A percentile compares a stretch with the other conserved stretches of the same genome.
These are phyloP conservation scores for Candida maesae DNA, from an alignment of 805 yeast species.

Conservation along the genomic window DNA sequence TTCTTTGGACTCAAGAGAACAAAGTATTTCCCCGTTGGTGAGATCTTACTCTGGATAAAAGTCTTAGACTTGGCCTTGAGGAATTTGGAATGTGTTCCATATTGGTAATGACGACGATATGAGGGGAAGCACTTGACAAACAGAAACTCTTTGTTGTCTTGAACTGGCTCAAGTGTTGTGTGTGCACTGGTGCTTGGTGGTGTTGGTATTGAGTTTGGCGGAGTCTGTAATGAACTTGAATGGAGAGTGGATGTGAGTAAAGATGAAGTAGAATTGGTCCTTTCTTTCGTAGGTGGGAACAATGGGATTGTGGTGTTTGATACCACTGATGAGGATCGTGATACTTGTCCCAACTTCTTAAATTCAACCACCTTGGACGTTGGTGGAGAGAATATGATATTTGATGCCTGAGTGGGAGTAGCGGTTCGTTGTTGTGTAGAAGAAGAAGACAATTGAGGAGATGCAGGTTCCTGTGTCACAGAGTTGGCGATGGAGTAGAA, in stretches of 20 bases:
- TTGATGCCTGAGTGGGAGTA: no score
- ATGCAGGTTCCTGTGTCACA: constrained; percentile 9
- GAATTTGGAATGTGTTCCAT: constrained; percentile 48
- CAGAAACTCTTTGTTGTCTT: constrained; percentile 52
- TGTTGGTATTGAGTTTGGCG: constrained; percentile 1
- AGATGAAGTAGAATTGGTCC: constrained; percentile 9
- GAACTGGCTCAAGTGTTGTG: constrained; percentile 4
- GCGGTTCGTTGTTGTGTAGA: background rate
- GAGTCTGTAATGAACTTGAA: constrained; percentile 5
- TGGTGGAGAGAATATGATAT: background rate
- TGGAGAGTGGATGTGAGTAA: constrained; percentile 2
- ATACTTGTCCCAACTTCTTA: constrained; percentile 1
- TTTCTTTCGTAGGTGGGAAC: constrained; percentile 1
- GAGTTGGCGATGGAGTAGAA: constrained; percentile 31
- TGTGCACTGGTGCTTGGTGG: constrained; percentile 20
- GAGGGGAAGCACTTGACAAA: constrained; percentile 82
- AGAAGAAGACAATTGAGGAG: background rate
- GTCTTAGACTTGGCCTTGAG: constrained; percentile 45
- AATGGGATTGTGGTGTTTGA: constrained; percentile 11
- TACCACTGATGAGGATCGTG: constrained; percentile 8
- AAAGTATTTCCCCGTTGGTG: constrained; percentile 62
- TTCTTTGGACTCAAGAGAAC: constrained; percentile 62
- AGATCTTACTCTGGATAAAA: constrained; percentile 22
- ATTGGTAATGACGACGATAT: constrained; percentile 58
- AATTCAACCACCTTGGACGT: constrained; percentile 2